A percentile compares a stretch with the other conserved stretches of the same genome.
Evolutionary conservation across 2,329 filamentous ascomycete species (phyloP).

Genomic region (Pseudofabraea citricarpa): DNA sequence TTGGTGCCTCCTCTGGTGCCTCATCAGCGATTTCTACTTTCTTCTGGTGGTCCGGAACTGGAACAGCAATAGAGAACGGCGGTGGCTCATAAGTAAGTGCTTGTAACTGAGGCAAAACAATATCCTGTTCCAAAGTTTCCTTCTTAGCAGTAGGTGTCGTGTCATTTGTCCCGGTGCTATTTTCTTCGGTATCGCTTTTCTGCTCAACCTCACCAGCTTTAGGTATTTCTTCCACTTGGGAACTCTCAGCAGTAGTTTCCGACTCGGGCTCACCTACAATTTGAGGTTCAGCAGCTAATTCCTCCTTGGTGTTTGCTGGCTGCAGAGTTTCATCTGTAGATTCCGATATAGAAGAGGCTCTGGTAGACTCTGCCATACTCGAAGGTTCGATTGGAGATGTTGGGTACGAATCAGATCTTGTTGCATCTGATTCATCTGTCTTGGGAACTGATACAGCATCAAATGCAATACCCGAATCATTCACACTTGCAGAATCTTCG

Average conservation of each 20-base stretch:
- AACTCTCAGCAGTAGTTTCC: too few species aligned
- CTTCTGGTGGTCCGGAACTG: background rate
- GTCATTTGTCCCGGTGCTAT: too few species aligned
- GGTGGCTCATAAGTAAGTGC: slow-evolving; percentile 1
- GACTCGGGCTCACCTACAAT: too few species aligned
- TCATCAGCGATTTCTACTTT: background rate
- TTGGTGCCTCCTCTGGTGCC: background rate
- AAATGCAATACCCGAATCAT: slow-evolving; percentile 52
- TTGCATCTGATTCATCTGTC: slow-evolving; percentile 26
- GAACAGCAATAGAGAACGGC: background rate
- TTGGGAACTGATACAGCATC: slow-evolving; percentile 36
- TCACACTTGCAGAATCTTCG: slow-evolving; percentile 29
- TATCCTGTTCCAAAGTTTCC: too few species aligned
- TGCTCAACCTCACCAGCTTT: too few species aligned
- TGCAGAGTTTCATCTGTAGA: slow-evolving; percentile 56
- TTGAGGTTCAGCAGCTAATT: too few species aligned
- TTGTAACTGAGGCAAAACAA: slow-evolving; percentile 1
- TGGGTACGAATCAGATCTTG: slow-evolving; percentile 52
- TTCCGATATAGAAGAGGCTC: slow-evolving; percentile 59
- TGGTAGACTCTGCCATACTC: slow-evolving; percentile 54
- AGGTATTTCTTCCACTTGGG: too few species aligned
- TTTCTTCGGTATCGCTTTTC: too few species aligned
- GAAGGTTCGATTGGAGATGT: slow-evolving; percentile 51
- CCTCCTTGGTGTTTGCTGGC: slow-evolving; percentile 18
- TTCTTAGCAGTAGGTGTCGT: too few species aligned